Conservation (phyloP, 306 rosid species). For the Cyamopsis tetragonoloba region DNA sequence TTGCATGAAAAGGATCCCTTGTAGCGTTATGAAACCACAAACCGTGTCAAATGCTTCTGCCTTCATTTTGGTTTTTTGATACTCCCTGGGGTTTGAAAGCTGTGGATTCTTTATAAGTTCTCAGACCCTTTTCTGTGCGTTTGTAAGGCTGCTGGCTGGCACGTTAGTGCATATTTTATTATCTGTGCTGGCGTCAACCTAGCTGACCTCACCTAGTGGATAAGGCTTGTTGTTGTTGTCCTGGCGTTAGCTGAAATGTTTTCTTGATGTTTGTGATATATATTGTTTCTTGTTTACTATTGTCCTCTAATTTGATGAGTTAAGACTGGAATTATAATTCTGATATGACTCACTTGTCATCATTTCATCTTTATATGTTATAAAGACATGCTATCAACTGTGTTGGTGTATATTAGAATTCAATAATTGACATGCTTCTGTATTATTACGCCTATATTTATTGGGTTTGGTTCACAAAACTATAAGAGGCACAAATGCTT, state of each 20-base stretch:
- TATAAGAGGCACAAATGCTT: neutral
- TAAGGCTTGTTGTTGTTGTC: no score
- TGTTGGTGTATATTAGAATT: neutral
- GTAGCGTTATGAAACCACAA: neutral
- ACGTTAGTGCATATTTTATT: neutral
- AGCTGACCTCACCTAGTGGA: no score
- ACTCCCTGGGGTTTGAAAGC: neutral
- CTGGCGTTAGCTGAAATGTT: neutral
- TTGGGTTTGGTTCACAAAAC: neutral
- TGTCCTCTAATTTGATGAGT: constrained; percentile 7
- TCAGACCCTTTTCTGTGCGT: neutral
- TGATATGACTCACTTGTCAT: neutral
- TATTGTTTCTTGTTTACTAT: neutral
- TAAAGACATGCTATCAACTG: neutral
- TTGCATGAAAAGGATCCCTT: neutral
- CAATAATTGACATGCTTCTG: neutral
- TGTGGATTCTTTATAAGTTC: neutral
- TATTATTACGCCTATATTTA: neutral
- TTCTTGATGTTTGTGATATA: neutral
- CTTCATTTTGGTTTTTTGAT: neutral
- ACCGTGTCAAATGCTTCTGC: neutral
- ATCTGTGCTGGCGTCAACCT: neutral
- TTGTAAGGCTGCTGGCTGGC: neutral
- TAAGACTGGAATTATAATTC: neutral
- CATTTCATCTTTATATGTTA: neutral